Base-by-base conservation (phyloP, 805 yeast genomes). In the Metschnikowia kunwiensis region DNA sequence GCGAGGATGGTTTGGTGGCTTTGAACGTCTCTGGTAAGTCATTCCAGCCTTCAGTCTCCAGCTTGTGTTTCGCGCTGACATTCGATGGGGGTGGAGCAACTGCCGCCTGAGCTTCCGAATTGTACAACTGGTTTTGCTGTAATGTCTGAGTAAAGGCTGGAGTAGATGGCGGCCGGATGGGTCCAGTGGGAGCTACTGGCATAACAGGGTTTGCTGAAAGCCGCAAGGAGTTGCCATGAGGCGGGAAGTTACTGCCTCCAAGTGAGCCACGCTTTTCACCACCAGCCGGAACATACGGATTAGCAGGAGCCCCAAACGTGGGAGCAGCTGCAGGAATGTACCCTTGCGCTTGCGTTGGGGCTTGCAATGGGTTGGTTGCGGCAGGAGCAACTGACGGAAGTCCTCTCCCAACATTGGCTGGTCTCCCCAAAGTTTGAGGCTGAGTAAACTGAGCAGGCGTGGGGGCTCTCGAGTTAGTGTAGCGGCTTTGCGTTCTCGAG, bases 31-130 rank as follows among this genome's bases (percentile, higher is more conserved):
- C 69, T 32, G 87, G 86, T 42, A 81, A 61, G 52, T 80, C 86
- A 49, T 80, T 80, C 86, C 87, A 80, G 3, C 86, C 86, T 24
- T 80, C 85, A 24, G 74, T 74, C 27, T 76, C 76, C 36, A 58
- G 60, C 38, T 69, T 72, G 41, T 47, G 49, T 46, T 42, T 49
- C 42, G 34, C 42, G 36, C 6, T 39, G 7, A 58, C 5, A 14
- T 26, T 31, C 13, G 34, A 5, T 2, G 36, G 10, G 2, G 42
- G 40, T n/a, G 42, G 53, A 20, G 45, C 42, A 11, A 35, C 21
- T 4, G 14, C 33, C n/a, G 27, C 43, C 8, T 46, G 36, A 5
- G 13, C 25, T 12, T 24, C 33, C 9, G 14, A 15, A 21, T n/a
- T 23, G 22, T 24, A 17, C 12, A n/a, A 7, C 17, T 24, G 24